phyloP scores from a whole-genome alignment of 345 rosid species.

The Euphorbia pulcherrima region DNA sequence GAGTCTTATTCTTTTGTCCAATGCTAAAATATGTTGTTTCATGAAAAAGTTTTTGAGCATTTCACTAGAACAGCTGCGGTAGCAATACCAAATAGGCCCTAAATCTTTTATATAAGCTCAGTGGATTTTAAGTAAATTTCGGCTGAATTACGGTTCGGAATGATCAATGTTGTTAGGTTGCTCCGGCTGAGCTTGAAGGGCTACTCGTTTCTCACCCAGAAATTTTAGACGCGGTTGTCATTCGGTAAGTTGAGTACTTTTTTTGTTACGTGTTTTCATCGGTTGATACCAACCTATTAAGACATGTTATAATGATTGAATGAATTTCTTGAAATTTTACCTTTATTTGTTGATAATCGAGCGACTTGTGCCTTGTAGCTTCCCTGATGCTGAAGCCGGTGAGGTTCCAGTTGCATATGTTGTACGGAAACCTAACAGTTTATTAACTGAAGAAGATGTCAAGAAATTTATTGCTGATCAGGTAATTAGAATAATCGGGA shows the following conservation, averaged over 20 bases:
- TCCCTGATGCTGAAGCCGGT: slow-evolving; percentile 90
- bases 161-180: slow-evolving; percentile 49
- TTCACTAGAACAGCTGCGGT: too few relatives aligned
- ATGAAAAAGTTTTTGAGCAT: too few relatives aligned
- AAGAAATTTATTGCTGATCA: slow-evolving; percentile 67
- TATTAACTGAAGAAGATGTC: slow-evolving; percentile 60
- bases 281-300: neutral
- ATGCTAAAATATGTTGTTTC: too few relatives aligned
- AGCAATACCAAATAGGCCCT: too few relatives aligned
- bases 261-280: neutral
- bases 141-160: neutral
- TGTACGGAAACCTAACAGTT: slow-evolving; percentile 58
- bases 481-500: slow-evolving; percentile 30
- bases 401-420: slow-evolving; percentile 88
- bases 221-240: slow-evolving; percentile 78
- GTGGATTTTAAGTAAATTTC: neutral
- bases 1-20: too few relatives aligned
- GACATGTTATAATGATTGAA: neutral
- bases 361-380: slow-evolving; percentile 32
- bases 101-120: neutral
- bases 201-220: slow-evolving; percentile 84
- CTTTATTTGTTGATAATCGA: neutral
- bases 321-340: neutral
- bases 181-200: slow-evolving; percentile 98
- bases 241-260: slow-evolving; percentile 64